Evolutionary conservation across 306 rosid species (phyloP).

Genomic region (Glycine latifolia): DNA sequence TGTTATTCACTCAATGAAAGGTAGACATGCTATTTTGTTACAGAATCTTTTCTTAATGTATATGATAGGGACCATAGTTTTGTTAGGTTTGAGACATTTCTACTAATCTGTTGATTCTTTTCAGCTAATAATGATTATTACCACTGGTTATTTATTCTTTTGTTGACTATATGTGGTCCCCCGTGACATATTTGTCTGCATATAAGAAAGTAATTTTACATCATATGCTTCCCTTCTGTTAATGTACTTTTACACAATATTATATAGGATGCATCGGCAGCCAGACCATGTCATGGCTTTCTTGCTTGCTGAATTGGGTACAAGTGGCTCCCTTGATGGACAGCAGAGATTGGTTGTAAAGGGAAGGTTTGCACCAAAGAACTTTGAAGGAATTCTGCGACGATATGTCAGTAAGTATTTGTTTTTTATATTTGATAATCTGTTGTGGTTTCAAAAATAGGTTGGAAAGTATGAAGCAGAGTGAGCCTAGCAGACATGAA

Average conservation of each 20-base stretch:
- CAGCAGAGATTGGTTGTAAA: conserved; percentile 94
- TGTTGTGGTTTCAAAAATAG: background rate
- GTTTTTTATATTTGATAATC: background rate
- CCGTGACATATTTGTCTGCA: background rate
- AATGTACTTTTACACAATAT: conserved; percentile 33
- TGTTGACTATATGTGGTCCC: background rate
- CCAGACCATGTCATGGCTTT: conserved; percentile 98
- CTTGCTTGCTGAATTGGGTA: conserved; percentile 94
- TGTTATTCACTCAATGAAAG: background rate
- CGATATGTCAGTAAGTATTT: conserved; percentile 88
- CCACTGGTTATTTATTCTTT: background rate
- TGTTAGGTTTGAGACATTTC: no score
- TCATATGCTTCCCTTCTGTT: background rate
- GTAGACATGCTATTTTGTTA: no score
- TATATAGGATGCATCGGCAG: conserved; percentile 88
- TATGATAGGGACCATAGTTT: no score
- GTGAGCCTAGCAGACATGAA: background rate
- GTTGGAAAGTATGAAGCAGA: background rate
- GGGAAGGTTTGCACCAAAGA: conserved; percentile 98
- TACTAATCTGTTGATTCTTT: background rate
- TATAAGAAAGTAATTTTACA: no score
- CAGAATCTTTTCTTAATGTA: no score
- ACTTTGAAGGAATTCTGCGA: conserved; percentile 93
- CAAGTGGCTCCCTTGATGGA: conserved; percentile 97
- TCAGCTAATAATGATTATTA: background rate